phyloP scores from a whole-genome alignment of 2,329 filamentous ascomycete species.

The Stagonosporopsis chrysanthemi region DNA sequence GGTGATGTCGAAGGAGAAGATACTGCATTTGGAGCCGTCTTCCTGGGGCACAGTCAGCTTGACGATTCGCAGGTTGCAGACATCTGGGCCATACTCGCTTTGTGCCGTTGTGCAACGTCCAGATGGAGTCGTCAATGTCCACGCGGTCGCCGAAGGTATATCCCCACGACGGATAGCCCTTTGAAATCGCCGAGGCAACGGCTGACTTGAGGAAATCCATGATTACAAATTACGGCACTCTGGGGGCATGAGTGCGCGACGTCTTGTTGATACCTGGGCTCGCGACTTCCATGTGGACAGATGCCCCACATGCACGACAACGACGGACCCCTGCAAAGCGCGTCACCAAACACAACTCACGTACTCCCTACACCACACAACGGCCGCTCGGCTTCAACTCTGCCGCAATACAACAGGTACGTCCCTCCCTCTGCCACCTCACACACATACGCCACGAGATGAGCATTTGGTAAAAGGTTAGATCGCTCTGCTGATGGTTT shows the following conservation, averaged over 20 bases:
- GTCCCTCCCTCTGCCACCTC: background rate
- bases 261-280: slow-evolving; percentile 8
- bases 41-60: slow-evolving; percentile 66
- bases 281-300: slow-evolving; percentile 25
- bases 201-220: slow-evolving; percentile 99
- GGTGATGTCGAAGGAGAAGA: slow-evolving; percentile 92
- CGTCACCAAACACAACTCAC: slow-evolving; percentile 9
- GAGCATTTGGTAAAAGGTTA: slow-evolving; percentile 47
- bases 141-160: slow-evolving; percentile 93
- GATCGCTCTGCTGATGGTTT: slow-evolving; percentile 39
- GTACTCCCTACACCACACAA: background rate
- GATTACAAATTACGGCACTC: slow-evolving; percentile 15
- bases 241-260: slow-evolving; percentile 1
- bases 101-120: slow-evolving; percentile 94
- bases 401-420: background rate
- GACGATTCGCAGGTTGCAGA: slow-evolving; percentile 12
- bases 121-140: slow-evolving; percentile 91
- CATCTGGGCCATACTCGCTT: slow-evolving; percentile 70
- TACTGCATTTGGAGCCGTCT: slow-evolving; percentile 91
- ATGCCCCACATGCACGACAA: slow-evolving; percentile 24
- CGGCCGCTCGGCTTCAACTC: background rate
- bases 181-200: slow-evolving; percentile 94
- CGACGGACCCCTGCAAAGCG: slow-evolving; percentile 18
- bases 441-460: slow-evolving; percentile 24
- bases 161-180: slow-evolving; percentile 83